A percentile compares a stretch with the other conserved stretches of the same genome.
Evolutionary conservation across 1,284 basidiomycete species (phyloP).

Genomic region (Malassezia nana): DNA sequence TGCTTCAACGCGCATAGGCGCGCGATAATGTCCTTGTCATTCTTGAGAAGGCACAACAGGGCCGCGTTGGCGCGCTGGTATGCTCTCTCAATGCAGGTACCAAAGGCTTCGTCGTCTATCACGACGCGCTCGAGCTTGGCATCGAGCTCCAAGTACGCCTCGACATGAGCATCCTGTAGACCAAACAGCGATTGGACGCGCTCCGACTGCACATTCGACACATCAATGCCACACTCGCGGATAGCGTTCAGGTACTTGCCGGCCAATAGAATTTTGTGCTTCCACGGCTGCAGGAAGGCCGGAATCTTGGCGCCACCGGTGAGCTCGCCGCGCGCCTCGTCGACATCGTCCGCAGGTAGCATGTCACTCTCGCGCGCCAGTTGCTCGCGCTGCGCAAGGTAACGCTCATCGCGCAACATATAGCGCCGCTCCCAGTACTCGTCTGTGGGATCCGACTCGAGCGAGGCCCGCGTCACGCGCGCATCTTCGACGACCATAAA

Average conservation of each 20-base stretch:
- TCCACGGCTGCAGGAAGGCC: conserved; percentile 45
- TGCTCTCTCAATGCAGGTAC: conserved; percentile 36
- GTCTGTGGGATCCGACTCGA: conserved; percentile 45
- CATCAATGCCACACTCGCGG: conserved; percentile 44
- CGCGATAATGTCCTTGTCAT: conserved; percentile 39
- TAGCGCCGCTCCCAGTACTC: conserved; percentile 49
- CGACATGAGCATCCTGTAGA: conserved; percentile 14
- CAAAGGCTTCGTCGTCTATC: conserved; percentile 43
- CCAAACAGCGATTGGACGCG: conserved; percentile 16
- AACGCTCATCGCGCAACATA: conserved; percentile 40
- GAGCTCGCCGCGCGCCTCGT: conserved; percentile 51
- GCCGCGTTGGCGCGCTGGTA: conserved; percentile 44
- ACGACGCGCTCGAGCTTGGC: conserved; percentile 20
- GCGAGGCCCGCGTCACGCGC: conserved; percentile 39
- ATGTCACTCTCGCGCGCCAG: conserved; percentile 29
- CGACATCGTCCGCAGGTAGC: conserved; percentile 14
- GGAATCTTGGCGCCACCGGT: conserved; percentile 47
- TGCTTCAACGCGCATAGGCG: conserved; percentile 42
- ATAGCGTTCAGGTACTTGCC: conserved; percentile 48
- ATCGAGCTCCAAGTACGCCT: conserved; percentile 1
- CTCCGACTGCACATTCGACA: conserved; percentile 18
- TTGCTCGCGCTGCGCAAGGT: conserved; percentile 27
- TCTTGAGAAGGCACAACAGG: conserved; percentile 37
- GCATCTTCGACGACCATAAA: conserved; percentile 47
- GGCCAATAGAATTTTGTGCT: conserved; percentile 45